Base-by-base conservation (phyloP, 2,329 filamentous ascomycete species). In the Verticillium dahliae region DNA sequence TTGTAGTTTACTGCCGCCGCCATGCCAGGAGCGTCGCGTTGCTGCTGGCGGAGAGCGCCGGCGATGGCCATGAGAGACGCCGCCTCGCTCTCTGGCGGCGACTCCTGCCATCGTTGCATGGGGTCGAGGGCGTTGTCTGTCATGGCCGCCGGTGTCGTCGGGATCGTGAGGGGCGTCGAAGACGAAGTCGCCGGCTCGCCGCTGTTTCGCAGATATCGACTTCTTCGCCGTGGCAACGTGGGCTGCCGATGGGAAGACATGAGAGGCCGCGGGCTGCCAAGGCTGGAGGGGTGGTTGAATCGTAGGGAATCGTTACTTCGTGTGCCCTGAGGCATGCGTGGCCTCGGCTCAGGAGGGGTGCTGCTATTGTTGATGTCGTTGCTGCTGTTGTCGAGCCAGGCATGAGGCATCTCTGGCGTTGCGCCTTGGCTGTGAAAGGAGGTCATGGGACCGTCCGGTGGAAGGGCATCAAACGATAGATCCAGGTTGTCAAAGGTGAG, bases 81-180 rank as follows among this genome's bases (percentile, higher is more conserved):
- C 3, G 68, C 68, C 64, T 76, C 68, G 61, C 74, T 57, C 61
- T 74, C 61, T 1, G 75, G 66, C 2, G 71, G 72, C 0, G 72
- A 74, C 18, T 70, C 64, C 6, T 68, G 62, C 73, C 73, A 75
- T 59, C 72, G 62, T 60, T 74, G 67, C 9, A 74, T 58, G 1
- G 72, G 72, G 9, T 68, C 69, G 57, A 70, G 64, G 7, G 63
- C 62, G 3, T 57, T 59, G 7, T 62, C 61, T 0, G 67, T 31
- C 27, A 31, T 31, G 5, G 27, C 27, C 6, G 60, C 77, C 3
- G 80, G 78, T 50, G 78, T 75, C 60, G 73, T 67, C 11, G 86
- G 85, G 31, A 90, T 88, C 57, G 86, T 80, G 63, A 90, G 83
- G 0, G 83, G 65, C 7, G 37, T 27, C 1, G 45, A 52, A 10